These are phyloP conservation scores for Schizochytrium sp. DNA, from an alignment of 108 stramenopile genomes.

Conservation along the genomic window DNA sequence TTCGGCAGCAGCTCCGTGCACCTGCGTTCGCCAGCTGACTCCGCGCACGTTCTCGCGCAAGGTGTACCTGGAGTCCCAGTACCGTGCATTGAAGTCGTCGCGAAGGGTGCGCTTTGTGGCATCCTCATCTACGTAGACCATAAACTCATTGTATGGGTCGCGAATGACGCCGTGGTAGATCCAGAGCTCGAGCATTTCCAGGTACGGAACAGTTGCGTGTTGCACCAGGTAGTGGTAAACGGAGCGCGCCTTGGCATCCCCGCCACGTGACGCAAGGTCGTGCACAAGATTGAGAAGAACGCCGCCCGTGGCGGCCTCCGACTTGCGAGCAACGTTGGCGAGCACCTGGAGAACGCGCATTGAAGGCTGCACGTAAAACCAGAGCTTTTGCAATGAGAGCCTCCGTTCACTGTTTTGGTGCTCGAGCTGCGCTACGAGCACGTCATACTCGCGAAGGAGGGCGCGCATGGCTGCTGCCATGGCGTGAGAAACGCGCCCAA, in stretches of 20 bases:
- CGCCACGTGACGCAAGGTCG: not conserved
- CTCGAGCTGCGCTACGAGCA: slow-evolving; percentile 46
- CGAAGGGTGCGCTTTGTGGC: slow-evolving; percentile 30
- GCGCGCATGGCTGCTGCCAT: slow-evolving; percentile 24
- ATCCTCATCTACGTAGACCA: slow-evolving; percentile 35
- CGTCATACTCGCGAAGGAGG: slow-evolving; percentile 30
- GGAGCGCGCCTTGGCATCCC: not conserved
- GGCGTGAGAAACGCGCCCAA: slow-evolving; percentile 36
- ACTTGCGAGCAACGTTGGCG: not conserved
- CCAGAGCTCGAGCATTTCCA: slow-evolving; percentile 41
- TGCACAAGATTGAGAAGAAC: slow-evolving; percentile 13
- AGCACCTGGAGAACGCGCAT: slow-evolving; percentile 24
- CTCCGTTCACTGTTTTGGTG: not conserved
- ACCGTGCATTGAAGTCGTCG: slow-evolving; percentile 43
- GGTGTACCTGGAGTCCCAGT: slow-evolving; percentile 44
- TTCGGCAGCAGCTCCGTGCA: not conserved
- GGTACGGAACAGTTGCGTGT: slow-evolving; percentile 28
- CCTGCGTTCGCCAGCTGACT: not conserved
- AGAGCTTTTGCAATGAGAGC: slow-evolving; percentile 32
- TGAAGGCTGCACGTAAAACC: slow-evolving; percentile 33
- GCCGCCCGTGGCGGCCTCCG: not conserved
- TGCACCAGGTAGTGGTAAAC: not conserved
- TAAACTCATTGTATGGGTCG: slow-evolving; percentile 47
- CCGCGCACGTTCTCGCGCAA: not conserved
- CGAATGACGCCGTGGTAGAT: slow-evolving; percentile 39